phyloP scores from a whole-genome alignment of 257 asterid genomes.

The Nicotiana sylvestris region DNA sequence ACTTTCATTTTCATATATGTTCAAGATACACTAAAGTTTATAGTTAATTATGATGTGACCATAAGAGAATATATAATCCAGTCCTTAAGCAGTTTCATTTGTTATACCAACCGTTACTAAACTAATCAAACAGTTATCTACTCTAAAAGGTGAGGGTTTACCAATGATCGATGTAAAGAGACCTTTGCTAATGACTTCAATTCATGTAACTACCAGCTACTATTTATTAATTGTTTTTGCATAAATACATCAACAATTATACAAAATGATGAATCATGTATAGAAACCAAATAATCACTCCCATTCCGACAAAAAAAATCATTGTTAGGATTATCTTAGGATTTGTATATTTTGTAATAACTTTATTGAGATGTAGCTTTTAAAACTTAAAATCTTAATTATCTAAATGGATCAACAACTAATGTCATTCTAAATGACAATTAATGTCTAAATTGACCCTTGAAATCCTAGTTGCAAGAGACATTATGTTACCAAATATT shows the following conservation, averaged over 20 bases:
- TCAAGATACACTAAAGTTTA: not conserved
- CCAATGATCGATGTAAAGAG: not conserved
- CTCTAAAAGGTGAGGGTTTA: not conserved
- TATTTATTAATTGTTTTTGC: not conserved
- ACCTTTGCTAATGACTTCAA: not conserved
- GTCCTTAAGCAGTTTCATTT: not conserved
- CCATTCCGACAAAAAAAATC: not conserved
- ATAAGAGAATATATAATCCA: not conserved
- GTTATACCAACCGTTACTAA: not conserved
- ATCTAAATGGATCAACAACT: not conserved
- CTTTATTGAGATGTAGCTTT: not conserved
- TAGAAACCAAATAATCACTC: not conserved
- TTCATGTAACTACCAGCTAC: not conserved
- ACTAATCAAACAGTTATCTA: not conserved
- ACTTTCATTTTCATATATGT: no score
- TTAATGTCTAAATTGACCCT: not conserved
- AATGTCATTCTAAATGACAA: not conserved
- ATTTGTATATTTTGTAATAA: not conserved
- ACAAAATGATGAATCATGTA: not conserved
- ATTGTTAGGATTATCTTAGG: not conserved
- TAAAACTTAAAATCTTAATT: not conserved
- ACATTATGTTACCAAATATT: not conserved
- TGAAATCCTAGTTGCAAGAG: not conserved
- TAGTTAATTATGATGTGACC: not conserved
- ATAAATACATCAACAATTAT: not conserved